A percentile compares a stretch with the other conserved stretches of the same genome.
Evolutionary conservation across 73 alveolate genomes (phyloP).

Genomic region (Paramecium bursaria): DNA sequence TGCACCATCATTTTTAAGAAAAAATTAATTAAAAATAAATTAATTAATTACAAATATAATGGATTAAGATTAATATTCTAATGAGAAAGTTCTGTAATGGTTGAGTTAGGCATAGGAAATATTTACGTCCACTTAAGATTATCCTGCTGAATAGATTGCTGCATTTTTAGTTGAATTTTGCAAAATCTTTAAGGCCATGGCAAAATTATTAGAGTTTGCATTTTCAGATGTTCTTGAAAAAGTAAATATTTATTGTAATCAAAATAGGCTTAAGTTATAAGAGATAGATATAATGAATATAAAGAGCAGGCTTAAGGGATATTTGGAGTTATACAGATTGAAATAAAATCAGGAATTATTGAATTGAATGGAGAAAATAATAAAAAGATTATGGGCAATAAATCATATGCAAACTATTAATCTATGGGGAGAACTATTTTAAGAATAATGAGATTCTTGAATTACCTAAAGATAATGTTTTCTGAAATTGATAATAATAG

Average conservation of each 20-base stretch:
- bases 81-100: background rate
- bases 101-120: background rate
- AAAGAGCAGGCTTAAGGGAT: conserved; percentile 38
- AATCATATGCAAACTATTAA: conserved; percentile 33
- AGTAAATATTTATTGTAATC: no score
- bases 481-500: conserved; percentile 10
- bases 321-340: conserved; percentile 39
- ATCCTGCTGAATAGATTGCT: conserved; percentile 36
- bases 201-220: conserved; percentile 37
- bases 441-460: conserved; percentile 49
- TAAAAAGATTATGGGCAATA: conserved; percentile 24
- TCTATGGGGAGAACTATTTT: conserved; percentile 57
- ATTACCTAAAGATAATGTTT: conserved; percentile 38
- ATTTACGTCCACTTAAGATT: conserved; percentile 42
- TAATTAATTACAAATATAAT: conserved; percentile 2
- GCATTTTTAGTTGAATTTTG: conserved; percentile 44
- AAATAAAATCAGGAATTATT: conserved; percentile 27
- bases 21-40: no score
- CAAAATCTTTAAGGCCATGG: conserved; percentile 31
- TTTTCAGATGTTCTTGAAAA: conserved; percentile 57
- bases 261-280: conserved; percentile 49
- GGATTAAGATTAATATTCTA: conserved; percentile 32
- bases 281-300: conserved; percentile 60
- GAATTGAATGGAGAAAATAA: conserved; percentile 60
- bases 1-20: no score